Base-by-base conservation (phyloP, 768 basidiomycete genomes). In the Trametes meyenii region DNA sequence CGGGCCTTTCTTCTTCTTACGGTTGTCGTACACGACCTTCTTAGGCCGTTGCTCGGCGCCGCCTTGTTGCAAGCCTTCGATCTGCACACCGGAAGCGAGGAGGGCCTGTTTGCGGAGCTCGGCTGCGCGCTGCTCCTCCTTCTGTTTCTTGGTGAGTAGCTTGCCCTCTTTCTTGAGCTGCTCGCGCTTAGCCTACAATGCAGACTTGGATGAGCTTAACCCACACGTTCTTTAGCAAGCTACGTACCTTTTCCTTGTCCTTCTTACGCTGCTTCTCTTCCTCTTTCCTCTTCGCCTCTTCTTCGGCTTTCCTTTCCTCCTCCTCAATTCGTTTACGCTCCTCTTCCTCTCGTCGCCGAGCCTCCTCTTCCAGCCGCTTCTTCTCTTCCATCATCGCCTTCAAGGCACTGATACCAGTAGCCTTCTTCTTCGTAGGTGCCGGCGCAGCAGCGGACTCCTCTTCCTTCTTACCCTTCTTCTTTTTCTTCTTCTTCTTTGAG, bases 141-240 rank as follows among this genome's bases (percentile, higher is more conserved):
- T 96, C 74, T 98, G 96, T 76, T 96, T 97, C 75, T 96, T 95
- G n/a, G 96, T 98, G 51, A 98, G 81, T 24, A 96, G 78, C 48
- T 90, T 85, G 23, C 97, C 97, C 76, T 98, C 96, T 73, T 95
- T 96, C 82, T 91, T 94, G 14, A 91, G 88, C 53, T 90, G 72
- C 68, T 97, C 96, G 53, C 86, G 87, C 75, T 96, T 97, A 46
- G 85, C 89, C 94, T 96, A 70, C 55, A 46, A 58, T 49, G 51
- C 43, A 8, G 29, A 8, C 29, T 36, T 54, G 40, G 61, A 55
- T 43, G 29, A 39, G 51, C 13, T 23, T 14, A 24, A 5, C 10
- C 50, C 48, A 14, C 29, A 35, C 50, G 58, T 55, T 33, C 13
- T 38, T 33, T 50, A 35, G 62, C 45, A 62, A 33, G 60, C 13